Evolutionary conservation across 768 basidiomycete genomes (phyloP).

Genomic region (Psilocybe cubensis): DNA sequence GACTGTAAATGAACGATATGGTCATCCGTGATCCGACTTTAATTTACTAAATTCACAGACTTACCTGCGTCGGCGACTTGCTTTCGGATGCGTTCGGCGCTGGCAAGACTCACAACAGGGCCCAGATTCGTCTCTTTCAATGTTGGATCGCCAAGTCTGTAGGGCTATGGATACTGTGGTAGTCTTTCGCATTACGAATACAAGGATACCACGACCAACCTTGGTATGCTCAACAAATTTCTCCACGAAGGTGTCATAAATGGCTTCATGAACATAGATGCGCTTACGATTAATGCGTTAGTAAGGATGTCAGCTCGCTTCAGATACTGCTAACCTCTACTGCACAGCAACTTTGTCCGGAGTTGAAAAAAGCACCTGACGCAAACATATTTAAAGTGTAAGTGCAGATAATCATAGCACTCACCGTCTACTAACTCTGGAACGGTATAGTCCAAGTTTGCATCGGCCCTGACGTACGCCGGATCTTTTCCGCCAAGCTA

Average conservation of each 20-base stretch:
- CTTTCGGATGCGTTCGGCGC: constrained; percentile 82
- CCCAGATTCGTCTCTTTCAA: constrained; percentile 77
- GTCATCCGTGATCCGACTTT: neutral
- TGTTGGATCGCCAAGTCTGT: constrained; percentile 88
- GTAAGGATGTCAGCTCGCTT: neutral
- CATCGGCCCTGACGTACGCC: constrained; percentile 91
- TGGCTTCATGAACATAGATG: constrained; percentile 88
- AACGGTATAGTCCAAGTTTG: constrained; percentile 80
- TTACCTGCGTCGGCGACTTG: constrained; percentile 85
- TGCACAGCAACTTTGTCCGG: constrained; percentile 96
- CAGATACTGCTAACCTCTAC: constrained; percentile 63
- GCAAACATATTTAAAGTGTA: neutral
- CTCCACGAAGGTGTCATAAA: constrained; percentile 81
- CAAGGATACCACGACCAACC: constrained; percentile 36
- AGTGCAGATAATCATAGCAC: constrained; percentile 10
- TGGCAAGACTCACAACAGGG: constrained; percentile 89
- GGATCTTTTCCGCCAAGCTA: constrained; percentile 98
- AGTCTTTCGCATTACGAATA: neutral
- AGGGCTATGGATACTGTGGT: constrained; percentile 49
- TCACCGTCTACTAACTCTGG: constrained; percentile 89
- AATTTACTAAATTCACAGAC: constrained; percentile 15
- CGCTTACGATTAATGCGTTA: constrained; percentile 49
- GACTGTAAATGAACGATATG: constrained; percentile 43
- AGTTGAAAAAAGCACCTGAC: constrained; percentile 91
- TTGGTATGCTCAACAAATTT: constrained; percentile 76